Percentiles rank a stretch among this genome's conserved stretches.
These are phyloP conservation scores for Sclerotinia minor DNA, from an alignment of 2,329 filamentous ascomycete genomes.

Conservation along the genomic window DNA sequence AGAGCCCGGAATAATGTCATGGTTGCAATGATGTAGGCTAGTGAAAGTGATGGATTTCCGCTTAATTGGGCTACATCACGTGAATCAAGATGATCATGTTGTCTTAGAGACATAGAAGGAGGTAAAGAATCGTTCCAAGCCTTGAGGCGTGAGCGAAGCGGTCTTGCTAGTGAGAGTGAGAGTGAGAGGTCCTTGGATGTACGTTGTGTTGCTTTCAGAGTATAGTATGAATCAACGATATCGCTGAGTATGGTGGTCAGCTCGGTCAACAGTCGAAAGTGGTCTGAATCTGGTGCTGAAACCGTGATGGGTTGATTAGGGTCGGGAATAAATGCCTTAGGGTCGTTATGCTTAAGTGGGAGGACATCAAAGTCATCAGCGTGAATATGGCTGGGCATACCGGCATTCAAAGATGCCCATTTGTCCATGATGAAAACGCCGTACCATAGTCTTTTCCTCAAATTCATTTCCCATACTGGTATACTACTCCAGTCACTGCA, in stretches of 20 bases:
- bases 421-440: conserved; percentile 42
- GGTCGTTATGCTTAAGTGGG: conserved; percentile 35
- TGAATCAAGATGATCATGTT: conserved; percentile 33
- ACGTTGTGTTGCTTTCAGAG: conserved; percentile 38
- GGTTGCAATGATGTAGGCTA: conserved; percentile 43
- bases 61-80: conserved; percentile 35
- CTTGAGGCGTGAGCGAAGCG: conserved; percentile 38
- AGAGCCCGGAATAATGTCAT: conserved; percentile 43
- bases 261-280: conserved; percentile 39
- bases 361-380: conserved; percentile 41
- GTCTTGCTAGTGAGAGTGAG: conserved; percentile 39
- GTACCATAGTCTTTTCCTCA: conserved; percentile 42
- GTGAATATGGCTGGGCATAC: conserved; percentile 42
- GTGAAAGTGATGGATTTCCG: conserved; percentile 40
- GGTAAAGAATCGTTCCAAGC: conserved; percentile 42
- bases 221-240: conserved; percentile 41
- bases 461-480: conserved; percentile 40
- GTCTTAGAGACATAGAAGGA: conserved; percentile 32
- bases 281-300: conserved; percentile 34
- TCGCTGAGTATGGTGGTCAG: conserved; percentile 42
- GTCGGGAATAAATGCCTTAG: conserved; percentile 33
- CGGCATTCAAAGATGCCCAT: conserved; percentile 42
- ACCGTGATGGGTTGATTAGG: conserved; percentile 32
- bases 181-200: conserved; percentile 40
- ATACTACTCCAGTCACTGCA: conserved; percentile 40